Percentiles rank a stretch among this genome's conserved stretches.
These are phyloP conservation scores for Pseudogymnoascus sp. DNA, from an alignment of 2,329 filamentous ascomycete genomes.

Conservation along the genomic window DNA sequence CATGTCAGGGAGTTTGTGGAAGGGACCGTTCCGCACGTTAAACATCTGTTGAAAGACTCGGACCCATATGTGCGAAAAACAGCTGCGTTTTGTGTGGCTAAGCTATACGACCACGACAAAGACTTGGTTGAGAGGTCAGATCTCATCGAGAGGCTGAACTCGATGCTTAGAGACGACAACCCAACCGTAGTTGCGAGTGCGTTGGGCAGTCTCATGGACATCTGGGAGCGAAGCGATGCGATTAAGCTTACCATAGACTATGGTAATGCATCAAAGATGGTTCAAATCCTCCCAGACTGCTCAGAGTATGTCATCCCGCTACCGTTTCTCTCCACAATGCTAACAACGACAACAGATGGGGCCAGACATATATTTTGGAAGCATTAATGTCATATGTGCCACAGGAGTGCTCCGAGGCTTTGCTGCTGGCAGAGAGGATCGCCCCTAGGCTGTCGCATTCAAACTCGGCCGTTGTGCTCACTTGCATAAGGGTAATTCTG, in stretches of 20 bases:
- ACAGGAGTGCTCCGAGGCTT: slow-evolving; percentile 79
- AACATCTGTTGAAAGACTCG: slow-evolving; percentile 69
- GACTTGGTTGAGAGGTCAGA: slow-evolving; percentile 83
- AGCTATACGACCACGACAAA: slow-evolving; percentile 93
- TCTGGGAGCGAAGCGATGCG: slow-evolving; percentile 94
- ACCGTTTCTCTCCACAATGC: neutral
- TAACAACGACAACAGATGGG: slow-evolving; percentile 58
- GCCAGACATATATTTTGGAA: slow-evolving; percentile 96
- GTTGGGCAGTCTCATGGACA: slow-evolving; percentile 84
- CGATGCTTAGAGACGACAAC: slow-evolving; percentile 87
- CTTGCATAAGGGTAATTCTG: slow-evolving; percentile 89
- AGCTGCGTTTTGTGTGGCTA: slow-evolving; percentile 90
- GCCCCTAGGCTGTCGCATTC: slow-evolving; percentile 92
- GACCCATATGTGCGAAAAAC: slow-evolving; percentile 98
- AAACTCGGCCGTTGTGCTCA: slow-evolving; percentile 92
- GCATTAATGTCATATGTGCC: slow-evolving; percentile 97
- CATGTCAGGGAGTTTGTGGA: slow-evolving; percentile 95
- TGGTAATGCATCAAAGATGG: slow-evolving; percentile 93
- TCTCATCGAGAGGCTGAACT: slow-evolving; percentile 83
- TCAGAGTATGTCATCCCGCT: slow-evolving; percentile 63
- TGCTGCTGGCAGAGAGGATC: slow-evolving; percentile 85
- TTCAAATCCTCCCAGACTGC: slow-evolving; percentile 90
- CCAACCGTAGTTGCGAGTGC: slow-evolving; percentile 95
- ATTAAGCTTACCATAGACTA: slow-evolving; percentile 99
- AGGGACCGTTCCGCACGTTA: slow-evolving; percentile 76